Conservation (phyloP, 768 basidiomycete species). For the Boletus vermiculosoides region DNA sequence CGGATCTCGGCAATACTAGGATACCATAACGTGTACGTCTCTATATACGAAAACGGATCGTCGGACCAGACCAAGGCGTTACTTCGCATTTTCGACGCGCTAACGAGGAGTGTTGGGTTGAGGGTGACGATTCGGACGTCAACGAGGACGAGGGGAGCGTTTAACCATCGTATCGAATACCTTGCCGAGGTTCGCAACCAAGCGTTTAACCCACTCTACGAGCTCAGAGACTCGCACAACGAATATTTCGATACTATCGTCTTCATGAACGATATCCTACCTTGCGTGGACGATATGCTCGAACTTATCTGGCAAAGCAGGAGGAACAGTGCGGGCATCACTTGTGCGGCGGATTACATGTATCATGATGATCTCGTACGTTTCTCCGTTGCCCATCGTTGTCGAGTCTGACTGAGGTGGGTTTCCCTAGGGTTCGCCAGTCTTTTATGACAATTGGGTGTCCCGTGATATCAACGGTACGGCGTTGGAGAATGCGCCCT, state of each 20-base stretch:
- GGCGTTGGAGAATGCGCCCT: slow-evolving; percentile 96
- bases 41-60: slow-evolving; percentile 99
- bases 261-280: slow-evolving; percentile 99
- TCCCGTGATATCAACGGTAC: slow-evolving; percentile 98
- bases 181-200: slow-evolving; percentile 99
- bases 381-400: slow-evolving; percentile 5
- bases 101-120: slow-evolving; percentile 86
- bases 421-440: slow-evolving; percentile 62
- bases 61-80: slow-evolving; percentile 97
- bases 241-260: slow-evolving; percentile 96
- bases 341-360: slow-evolving; percentile 99
- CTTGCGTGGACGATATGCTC: slow-evolving; percentile 95
- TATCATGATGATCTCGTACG: slow-evolving; percentile 91
- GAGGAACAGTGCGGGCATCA: slow-evolving; percentile 93
- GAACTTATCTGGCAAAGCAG: slow-evolving; percentile 97
- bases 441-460: slow-evolving; percentile 99
- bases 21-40: slow-evolving; percentile 97
- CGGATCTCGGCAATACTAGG: slow-evolving; percentile 88
- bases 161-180: slow-evolving; percentile 99
- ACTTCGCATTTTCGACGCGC: slow-evolving; percentile 90
- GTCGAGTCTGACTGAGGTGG: slow-evolving; percentile 1
- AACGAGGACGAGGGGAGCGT: slow-evolving; percentile 89
- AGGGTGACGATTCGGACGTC: slow-evolving; percentile 92
- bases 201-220: slow-evolving; percentile 93
- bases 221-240: slow-evolving; percentile 85